Conservation (phyloP, 352 stramenopile genomes). For the Phytophthora cryptogea region DNA sequence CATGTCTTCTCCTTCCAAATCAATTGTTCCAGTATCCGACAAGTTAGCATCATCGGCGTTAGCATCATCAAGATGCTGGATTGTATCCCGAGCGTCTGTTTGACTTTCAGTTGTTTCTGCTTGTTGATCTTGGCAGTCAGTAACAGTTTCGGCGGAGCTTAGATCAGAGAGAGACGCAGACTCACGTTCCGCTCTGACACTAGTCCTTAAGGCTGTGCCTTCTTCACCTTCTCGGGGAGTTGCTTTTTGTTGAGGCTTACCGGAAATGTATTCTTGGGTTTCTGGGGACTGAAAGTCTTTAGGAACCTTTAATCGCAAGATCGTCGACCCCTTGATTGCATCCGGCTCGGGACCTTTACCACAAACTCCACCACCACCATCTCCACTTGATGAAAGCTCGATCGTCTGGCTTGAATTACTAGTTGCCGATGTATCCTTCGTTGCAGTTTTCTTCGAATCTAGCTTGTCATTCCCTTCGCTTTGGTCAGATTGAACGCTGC, state of each 20-base stretch:
- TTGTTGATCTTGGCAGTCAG: slow-evolving; percentile 2
- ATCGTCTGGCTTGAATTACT: slow-evolving; percentile 20
- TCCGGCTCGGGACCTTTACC: background rate
- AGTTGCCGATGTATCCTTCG: slow-evolving; percentile 4
- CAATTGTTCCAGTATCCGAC: slow-evolving; percentile 39
- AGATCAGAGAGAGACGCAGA: slow-evolving; percentile 1
- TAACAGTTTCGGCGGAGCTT: background rate
- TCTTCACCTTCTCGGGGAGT: background rate
- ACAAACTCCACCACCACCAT: slow-evolving; percentile 3
- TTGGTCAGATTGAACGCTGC: background rate
- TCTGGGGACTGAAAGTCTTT: slow-evolving; percentile 2
- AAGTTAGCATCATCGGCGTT: slow-evolving; percentile 23
- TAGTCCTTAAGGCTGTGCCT: background rate
- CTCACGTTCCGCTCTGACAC: background rate
- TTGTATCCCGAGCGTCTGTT: slow-evolving; percentile 1
- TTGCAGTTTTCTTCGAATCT: slow-evolving; percentile 8
- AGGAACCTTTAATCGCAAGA: slow-evolving; percentile 20
- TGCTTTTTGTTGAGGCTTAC: slow-evolving; percentile 1
- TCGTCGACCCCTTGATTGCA: slow-evolving; percentile 12
- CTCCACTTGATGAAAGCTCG: slow-evolving; percentile 38
- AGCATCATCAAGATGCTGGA: background rate
- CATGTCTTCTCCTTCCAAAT: slow-evolving; percentile 39
- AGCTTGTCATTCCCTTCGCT: background rate
- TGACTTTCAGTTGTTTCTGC: background rate
- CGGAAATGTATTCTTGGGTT: slow-evolving; percentile 3